These are phyloP conservation scores for Sclerotinia subarctica DNA, from an alignment of 2,329 filamentous ascomycete species.

Conservation along the genomic window DNA sequence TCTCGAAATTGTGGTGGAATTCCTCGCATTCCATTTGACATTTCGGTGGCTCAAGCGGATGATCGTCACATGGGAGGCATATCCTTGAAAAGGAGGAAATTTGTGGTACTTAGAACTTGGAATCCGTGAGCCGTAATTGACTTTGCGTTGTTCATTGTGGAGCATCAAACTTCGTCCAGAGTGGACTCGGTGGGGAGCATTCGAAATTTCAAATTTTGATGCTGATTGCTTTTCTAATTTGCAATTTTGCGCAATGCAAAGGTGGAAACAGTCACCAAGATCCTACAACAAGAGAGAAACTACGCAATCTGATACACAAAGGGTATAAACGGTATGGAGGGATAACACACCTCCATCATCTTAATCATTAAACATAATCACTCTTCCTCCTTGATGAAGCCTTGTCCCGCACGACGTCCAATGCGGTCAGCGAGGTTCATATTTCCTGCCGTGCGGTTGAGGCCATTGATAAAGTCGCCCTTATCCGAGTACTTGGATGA, in stretches of 20 bases:
- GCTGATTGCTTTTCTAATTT: neutral
- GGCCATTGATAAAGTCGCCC: conserved; percentile 59
- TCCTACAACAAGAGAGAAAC: neutral
- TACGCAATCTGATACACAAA: neutral
- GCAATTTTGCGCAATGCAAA: conserved; percentile 5
- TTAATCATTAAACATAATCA: conserved; percentile 14
- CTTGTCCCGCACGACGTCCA: conserved; percentile 45
- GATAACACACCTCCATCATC: conserved; percentile 4
- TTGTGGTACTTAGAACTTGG: neutral
- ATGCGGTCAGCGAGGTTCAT: conserved; percentile 52
- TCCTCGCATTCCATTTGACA: neutral
- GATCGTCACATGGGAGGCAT: conserved; percentile 18
- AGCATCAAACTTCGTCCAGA: conserved; percentile 1
- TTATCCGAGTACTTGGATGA: conserved; percentile 61
- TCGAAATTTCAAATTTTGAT: neutral
- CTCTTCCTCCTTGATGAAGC: conserved; percentile 46
- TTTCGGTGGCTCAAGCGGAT: conserved; percentile 9
- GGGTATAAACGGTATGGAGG: neutral
- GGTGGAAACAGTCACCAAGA: neutral
- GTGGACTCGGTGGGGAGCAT: conserved; percentile 6
- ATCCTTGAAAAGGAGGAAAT: conserved; percentile 15
- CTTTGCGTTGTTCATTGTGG: neutral
- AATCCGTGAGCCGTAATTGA: neutral
- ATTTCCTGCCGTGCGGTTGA: conserved; percentile 58
- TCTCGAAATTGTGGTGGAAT: neutral